Evolutionary conservation across 2,329 filamentous ascomycete species (phyloP), one percentile per base, ranked within the genome.

Genomic region (Sphaerulina populicola): DNA sequence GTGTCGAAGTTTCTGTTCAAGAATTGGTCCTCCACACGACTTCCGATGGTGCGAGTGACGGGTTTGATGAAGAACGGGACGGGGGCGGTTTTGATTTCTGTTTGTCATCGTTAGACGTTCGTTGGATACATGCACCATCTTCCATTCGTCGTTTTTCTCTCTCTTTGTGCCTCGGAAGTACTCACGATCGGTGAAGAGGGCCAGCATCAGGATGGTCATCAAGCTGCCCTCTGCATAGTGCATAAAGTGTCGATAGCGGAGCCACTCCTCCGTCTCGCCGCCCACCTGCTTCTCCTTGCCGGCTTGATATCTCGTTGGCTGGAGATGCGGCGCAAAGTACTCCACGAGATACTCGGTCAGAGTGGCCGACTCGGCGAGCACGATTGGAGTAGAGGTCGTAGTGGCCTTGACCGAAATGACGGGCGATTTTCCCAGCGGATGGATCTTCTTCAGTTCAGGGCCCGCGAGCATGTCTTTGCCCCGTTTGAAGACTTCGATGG

Each of bases 401-500:
- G 74, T 68, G 1, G 71, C 68, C 55, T 80, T 72, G 60, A 96
- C 74, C 7, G 78, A 79, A 57, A 97, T 72, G 38, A 91, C 72
- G 0, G 91, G 91, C 1, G 88, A 89, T 68, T 95, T 95, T 55
- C 91, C 91, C 3, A 96, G 76, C 0, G 88, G 85, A 64, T 95
- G 88, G 35, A 94, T 71, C 57, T 87, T 76, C 63, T 85, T 83
- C 41, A 96, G 77, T 62, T 86, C 84, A 0, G 80, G 73, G 3
- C 88, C 87, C 1, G 90, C 90, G n/a, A 86, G 74, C 61, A 74
- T 77, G 49, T 83, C 78, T 51, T 69, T 62, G 36, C 68, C 66
- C 35, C 90, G 83, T 68, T 87, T 88, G 76, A 85, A 93, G 48
- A 85, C 77, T 63, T 91, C 81, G 52, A 96, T 71, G 55, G 90